A percentile compares a stretch with the other conserved stretches of the same genome.
Conservation (phyloP, 106 monocot species). For the Allium sativum region DNA sequence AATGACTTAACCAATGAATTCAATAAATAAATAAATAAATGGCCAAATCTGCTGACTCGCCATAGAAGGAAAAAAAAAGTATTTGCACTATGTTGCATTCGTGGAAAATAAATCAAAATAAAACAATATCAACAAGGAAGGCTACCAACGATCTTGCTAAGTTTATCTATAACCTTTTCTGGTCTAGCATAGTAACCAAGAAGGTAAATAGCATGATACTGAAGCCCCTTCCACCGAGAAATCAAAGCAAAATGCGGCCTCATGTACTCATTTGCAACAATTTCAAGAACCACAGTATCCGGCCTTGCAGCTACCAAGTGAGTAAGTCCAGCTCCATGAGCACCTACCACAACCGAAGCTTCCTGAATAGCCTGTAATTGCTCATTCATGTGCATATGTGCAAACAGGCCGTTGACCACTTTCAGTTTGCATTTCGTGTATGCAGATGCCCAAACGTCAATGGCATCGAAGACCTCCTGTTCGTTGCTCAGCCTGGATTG, state of each 20-base stretch:
- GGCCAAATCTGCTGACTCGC: too few relatives aligned
- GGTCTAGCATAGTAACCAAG: conserved; percentile 59
- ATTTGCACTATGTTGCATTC: too few relatives aligned
- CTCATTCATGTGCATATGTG: conserved; percentile 80
- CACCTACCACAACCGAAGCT: conserved; percentile 85
- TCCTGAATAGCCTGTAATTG: conserved; percentile 62
- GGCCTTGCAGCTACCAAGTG: conserved; percentile 61
- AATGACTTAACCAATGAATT: too few relatives aligned
- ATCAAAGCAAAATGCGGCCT: conserved; percentile 86
- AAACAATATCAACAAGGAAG: conserved; percentile 45
- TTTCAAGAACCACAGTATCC: conserved; percentile 62
- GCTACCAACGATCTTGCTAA: conserved; percentile 45
- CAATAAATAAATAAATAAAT: too few relatives aligned
- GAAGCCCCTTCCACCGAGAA: conserved; percentile 83
- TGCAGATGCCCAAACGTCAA: conserved; percentile 51
- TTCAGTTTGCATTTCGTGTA: conserved; percentile 55
- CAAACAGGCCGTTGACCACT: conserved; percentile 79
- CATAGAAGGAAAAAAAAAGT: too few relatives aligned
- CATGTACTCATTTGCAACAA: conserved; percentile 66
- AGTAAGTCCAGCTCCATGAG: conserved; percentile 92
- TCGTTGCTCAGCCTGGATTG: conserved; percentile 84
- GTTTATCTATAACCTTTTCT: conserved; percentile 37
- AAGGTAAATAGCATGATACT: conserved; percentile 84
- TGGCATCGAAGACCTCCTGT: conserved; percentile 56
- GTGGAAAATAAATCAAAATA: too few relatives aligned